Conservation (phyloP, 257 asterid species). For the Solanum piurae region DNA sequence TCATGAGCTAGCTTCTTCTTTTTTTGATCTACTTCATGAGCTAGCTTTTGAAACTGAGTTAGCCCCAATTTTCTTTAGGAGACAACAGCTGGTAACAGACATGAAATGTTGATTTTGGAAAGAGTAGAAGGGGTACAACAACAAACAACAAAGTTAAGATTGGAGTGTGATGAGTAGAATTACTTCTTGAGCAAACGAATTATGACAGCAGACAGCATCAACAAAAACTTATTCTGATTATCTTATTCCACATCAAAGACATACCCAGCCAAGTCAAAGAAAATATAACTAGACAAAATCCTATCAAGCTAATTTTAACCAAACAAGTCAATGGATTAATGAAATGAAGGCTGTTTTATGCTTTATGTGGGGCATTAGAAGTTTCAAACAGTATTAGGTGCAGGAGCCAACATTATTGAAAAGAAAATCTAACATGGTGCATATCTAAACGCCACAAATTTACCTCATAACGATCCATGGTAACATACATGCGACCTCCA, state of each 20-base stretch:
- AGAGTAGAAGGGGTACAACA: background rate
- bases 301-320: background rate
- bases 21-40: too few species aligned
- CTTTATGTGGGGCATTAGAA: background rate
- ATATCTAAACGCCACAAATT: background rate
- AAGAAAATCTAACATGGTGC: background rate
- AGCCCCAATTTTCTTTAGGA: background rate
- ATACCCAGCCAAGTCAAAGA: background rate
- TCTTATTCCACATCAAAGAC: background rate
- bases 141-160: background rate
- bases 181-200: background rate
- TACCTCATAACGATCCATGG: conserved; percentile 97
- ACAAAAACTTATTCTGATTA: background rate
- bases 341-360: background rate
- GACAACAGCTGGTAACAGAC: background rate
- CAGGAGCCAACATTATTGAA: background rate
- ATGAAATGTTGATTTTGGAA: background rate
- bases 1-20: background rate
- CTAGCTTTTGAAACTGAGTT: background rate
- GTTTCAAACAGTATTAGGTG: background rate
- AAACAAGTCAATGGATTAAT: background rate
- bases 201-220: background rate
- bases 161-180: background rate
- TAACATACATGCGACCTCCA: conserved; percentile 96
- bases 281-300: background rate